These are phyloP conservation scores for Trichophyton verrucosum DNA, from an alignment of 2,329 filamentous ascomycete species.

Conservation along the genomic window DNA sequence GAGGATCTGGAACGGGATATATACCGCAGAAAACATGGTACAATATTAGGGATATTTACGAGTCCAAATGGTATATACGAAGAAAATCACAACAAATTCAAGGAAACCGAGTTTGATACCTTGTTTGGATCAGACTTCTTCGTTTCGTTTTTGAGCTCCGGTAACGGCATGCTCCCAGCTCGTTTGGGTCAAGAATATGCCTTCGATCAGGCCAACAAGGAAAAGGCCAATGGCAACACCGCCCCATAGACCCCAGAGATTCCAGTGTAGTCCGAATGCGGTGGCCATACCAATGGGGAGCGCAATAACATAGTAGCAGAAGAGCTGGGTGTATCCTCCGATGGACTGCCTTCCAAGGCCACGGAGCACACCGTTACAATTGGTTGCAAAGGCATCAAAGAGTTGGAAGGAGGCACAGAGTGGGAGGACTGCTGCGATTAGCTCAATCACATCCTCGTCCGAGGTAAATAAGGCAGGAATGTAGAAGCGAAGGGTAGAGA, in stretches of 20 bases:
- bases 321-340: conserved; percentile 76
- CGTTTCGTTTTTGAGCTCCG: conserved; percentile 47
- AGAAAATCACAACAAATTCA: not conserved
- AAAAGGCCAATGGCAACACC: conserved; percentile 61
- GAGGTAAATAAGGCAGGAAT: conserved; percentile 71
- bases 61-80: no score
- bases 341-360: conserved; percentile 82
- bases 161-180: conserved; percentile 49
- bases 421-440: conserved; percentile 60
- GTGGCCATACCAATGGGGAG: conserved; percentile 71
- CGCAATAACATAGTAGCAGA: conserved; percentile 75
- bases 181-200: conserved; percentile 42
- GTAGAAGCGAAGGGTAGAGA: conserved; percentile 55
- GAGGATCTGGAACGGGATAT: not conserved
- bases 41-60: no score
- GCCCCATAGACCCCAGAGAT: conserved; percentile 67
- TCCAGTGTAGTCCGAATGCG: conserved; percentile 66
- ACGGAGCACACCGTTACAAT: conserved; percentile 71
- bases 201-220: conserved; percentile 45
- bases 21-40: not conserved
- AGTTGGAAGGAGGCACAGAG: conserved; percentile 81
- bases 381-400: conserved; percentile 68
- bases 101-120: not conserved
- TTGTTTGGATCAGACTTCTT: not conserved
- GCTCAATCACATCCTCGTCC: conserved; percentile 54